Evolutionary conservation across 176 grass and related monocot genomes (phyloP).

Genomic region (Zoysia pacifica): DNA sequence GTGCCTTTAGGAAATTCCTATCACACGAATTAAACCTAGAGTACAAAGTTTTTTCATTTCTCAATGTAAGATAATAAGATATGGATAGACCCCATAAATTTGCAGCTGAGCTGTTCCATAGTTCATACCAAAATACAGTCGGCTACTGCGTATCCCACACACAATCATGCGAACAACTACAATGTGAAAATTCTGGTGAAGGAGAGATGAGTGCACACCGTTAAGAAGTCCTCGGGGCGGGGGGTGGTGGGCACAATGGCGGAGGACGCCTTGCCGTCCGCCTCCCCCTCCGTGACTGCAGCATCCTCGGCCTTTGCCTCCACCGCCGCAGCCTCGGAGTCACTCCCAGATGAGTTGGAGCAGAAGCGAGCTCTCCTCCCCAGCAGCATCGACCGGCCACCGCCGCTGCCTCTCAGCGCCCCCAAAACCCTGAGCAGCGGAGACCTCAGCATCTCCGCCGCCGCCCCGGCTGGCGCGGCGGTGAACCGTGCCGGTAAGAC

Average conservation of each 20-base stretch:
- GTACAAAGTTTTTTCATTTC: background rate
- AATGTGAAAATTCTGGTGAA: background rate
- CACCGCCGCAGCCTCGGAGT: constrained; percentile 44
- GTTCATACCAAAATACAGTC: constrained; percentile 7
- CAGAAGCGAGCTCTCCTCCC: constrained; percentile 64
- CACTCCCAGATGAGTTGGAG: constrained; percentile 52
- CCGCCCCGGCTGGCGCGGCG: constrained; percentile 48
- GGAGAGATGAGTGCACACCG: constrained; percentile 44
- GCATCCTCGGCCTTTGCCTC: constrained; percentile 47
- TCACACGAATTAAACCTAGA: background rate
- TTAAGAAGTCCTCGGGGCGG: constrained; percentile 63
- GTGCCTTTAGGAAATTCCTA: background rate
- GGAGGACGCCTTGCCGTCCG: constrained; percentile 58
- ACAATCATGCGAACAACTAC: constrained; percentile 1
- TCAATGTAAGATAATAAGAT: background rate
- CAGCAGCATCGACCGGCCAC: constrained; percentile 28
- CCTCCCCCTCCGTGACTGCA: constrained; percentile 45
- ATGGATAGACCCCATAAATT: background rate
- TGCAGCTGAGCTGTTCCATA: background rate
- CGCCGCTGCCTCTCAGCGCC: constrained; percentile 39
- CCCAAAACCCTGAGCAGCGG: constrained; percentile 66
- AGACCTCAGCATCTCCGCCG: constrained; percentile 51
- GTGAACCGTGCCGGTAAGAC: constrained; percentile 51
- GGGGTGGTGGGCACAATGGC: constrained; percentile 68
- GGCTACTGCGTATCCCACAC: background rate